phyloP scores from a whole-genome alignment of 1,139 yeast species.

The Diutina siamensis region DNA sequence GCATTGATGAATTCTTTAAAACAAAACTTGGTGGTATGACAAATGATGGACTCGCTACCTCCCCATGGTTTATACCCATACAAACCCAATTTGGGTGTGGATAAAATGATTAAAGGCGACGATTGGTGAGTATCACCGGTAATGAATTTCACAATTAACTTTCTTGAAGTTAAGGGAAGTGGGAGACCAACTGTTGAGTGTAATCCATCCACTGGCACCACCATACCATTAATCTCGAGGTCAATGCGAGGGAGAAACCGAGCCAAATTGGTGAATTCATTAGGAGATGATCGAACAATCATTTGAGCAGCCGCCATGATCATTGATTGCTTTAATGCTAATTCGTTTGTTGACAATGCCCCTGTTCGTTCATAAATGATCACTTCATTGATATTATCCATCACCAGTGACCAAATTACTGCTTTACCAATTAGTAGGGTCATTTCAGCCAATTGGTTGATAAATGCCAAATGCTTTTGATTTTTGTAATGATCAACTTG shows the following conservation, averaged over 20 bases:
- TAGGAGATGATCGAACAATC: background rate
- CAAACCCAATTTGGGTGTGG: background rate
- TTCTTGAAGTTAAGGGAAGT: no score
- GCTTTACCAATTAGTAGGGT: background rate
- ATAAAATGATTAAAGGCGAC: background rate
- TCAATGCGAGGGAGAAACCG: background rate
- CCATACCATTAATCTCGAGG: background rate
- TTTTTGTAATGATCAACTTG: background rate
- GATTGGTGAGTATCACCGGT: background rate
- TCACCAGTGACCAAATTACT: background rate
- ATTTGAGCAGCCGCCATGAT: background rate
- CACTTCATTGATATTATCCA: background rate
- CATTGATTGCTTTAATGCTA: background rate
- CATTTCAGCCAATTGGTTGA: no score
- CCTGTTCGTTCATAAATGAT: background rate
- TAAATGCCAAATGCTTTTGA: no score
- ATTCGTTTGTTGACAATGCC: background rate
- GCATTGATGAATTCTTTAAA: background rate
- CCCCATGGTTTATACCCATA: background rate
- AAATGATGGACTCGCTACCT: background rate
- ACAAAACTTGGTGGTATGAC: background rate
- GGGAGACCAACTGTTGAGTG: background rate
- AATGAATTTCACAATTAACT: background rate
- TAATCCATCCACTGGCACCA: background rate
- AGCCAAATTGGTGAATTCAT: background rate